Conservation (phyloP, 2,329 filamentous ascomycete species). For the Cylindrodendrum hubeiense region DNA sequence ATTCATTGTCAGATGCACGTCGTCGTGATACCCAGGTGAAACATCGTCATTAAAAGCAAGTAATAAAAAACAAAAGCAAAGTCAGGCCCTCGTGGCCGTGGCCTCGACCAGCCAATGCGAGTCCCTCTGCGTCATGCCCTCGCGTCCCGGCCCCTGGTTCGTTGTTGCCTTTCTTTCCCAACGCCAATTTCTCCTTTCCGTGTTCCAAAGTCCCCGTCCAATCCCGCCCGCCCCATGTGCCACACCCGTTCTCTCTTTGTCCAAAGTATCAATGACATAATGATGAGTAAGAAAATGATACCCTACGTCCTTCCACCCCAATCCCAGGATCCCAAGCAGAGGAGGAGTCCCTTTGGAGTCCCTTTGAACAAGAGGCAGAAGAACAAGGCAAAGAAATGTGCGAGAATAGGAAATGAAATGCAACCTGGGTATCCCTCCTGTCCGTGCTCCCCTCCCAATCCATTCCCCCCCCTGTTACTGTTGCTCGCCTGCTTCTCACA, state of each 20-base stretch:
- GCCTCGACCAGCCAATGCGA: conserved; percentile 2
- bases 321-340: not conserved
- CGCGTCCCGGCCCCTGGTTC: not conserved
- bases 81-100: not conserved
- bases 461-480: conserved; percentile 7
- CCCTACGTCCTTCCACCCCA: not conserved
- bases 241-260: not conserved
- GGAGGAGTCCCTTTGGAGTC: conserved; percentile 31
- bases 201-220: conserved; percentile 8
- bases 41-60: conserved; percentile 18
- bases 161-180: conserved; percentile 19
- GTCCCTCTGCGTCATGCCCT: not conserved
- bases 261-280: conserved; percentile 5
- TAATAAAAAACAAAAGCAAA: conserved; percentile 5
- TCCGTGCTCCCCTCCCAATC: conserved; percentile 1
- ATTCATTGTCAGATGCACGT: not conserved
- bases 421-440: conserved; percentile 38
- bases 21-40: conserved; percentile 17
- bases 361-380: conserved; percentile 26
- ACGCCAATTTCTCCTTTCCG: conserved; percentile 26
- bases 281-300: not conserved
- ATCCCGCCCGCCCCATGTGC: conserved; percentile 1
- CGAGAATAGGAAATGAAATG: conserved; percentile 34
- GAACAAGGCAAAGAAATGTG: conserved; percentile 28
- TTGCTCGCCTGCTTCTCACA: too few relatives aligned